Evolutionary conservation across 306 rosid species (phyloP), one percentile per base, ranked within the genome.

Genomic region (Castanospermum australe): DNA sequence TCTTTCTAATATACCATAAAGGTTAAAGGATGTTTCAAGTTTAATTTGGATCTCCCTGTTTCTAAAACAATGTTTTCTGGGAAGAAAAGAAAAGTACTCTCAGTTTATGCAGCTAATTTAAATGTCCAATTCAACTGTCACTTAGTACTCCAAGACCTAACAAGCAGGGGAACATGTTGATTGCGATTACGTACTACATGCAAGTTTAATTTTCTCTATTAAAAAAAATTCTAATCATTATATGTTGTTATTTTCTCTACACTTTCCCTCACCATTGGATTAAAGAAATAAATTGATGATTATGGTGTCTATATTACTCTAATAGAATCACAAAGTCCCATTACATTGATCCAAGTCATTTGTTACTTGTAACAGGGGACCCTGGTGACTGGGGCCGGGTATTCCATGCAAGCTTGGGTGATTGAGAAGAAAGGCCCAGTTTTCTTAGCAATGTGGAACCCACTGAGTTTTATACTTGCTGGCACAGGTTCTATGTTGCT

Each of bases 401-500:
- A 79, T 52, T 78, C 79, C 71, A 12, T 83, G 54, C 90, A 84
- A 81, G 50, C 85, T 28, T 76, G 86, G 83, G 82, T 79, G 64
- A 64, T 84, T 32, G 73, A 84, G 45, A 76, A 82, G 70, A 84
- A 78, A 77, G 90, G 90, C 9, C 88, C 88, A 42, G 81, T 90
- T 36, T 88, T 88, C 62, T 52, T 74, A 11, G 85, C 84, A 6
- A 67, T 83, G 76, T 88, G 89, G 86, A 89, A 69, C 32, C 92
- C 94, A 17, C 45, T 90, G 2, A 88, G 79, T 54, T 83, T 86
- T 42, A 39, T 84, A 15, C 42, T 90, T 20, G 85, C 89, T 10
- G 78, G 79, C 0, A 44, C 76, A n/a, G 89, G 88, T 59, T 90
- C 90, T 2, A 25, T 84, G 10, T 54, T 82, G 30, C 75, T 86